Percentiles rank a stretch among this genome's conserved stretches.
Conservation (phyloP, 2,329 filamentous ascomycete species). For the Ophiostoma sp. region DNA sequence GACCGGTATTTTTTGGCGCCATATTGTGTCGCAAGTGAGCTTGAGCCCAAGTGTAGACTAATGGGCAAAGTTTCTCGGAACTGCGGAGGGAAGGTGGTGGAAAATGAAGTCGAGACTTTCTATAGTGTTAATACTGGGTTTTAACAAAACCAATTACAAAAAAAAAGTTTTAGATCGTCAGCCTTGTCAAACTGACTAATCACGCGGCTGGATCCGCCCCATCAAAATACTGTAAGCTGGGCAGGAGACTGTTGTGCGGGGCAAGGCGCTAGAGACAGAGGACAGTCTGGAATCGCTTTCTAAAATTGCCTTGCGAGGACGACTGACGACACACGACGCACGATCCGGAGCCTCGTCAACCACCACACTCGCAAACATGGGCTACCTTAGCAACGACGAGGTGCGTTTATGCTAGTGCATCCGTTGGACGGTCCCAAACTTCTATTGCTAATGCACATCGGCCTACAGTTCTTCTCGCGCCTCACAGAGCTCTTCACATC, state of each 20-base stretch:
- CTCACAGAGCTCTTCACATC: slow-evolving; percentile 62
- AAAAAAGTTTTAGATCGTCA: slow-evolving; percentile 13
- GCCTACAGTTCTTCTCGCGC: slow-evolving; percentile 63
- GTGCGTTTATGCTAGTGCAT: slow-evolving; percentile 26
- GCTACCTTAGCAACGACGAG: slow-evolving; percentile 38
- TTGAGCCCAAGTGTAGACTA: background rate
- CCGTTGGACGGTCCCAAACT: background rate
- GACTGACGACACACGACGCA: background rate
- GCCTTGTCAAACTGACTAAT: slow-evolving; percentile 21
- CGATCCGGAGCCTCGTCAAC: background rate
- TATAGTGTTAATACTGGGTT: background rate
- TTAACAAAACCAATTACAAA: background rate
- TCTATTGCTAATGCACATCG: background rate
- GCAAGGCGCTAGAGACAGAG: background rate
- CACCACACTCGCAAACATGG: slow-evolving; percentile 29
- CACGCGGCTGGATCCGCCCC: background rate
- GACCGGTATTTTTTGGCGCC: slow-evolving; percentile 20
- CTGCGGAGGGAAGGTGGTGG: no score
- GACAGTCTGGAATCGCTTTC: slow-evolving; percentile 10
- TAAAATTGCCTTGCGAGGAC: slow-evolving; percentile 5
- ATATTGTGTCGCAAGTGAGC: slow-evolving; percentile 13
- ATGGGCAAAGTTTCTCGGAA: background rate
- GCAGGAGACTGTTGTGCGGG: slow-evolving; percentile 2
- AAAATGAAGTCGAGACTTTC: background rate
- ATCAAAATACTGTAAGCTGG: background rate